Evolutionary conservation across 1,284 basidiomycete species (phyloP), one percentile per base, ranked within the genome.

Genomic region (Ustilago loliicola): DNA sequence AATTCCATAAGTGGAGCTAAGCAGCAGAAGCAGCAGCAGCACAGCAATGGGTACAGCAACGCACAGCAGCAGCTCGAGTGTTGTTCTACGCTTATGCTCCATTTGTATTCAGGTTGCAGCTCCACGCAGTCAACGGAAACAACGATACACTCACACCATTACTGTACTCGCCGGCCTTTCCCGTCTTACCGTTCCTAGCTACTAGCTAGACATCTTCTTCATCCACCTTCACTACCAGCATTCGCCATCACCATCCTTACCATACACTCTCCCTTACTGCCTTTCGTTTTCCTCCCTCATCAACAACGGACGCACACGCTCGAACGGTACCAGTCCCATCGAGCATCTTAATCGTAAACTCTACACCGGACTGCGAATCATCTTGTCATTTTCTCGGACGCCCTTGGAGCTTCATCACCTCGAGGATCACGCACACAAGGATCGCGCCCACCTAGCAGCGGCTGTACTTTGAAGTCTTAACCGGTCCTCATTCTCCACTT

Each of bases 1-100:
- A 50, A n/a, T 50, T 50, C 36, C 30, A 29, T 15, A 50, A 50
- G 58, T 40, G 48, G 58, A 51, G 50, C 50, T 47, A 45, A 34
- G 30, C 17, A 27, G n/a, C n/a, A n/a, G n/a, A n/a, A n/a, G n/a
- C n/a, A n/a, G n/a, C 10, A 29, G 25, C 11, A 27, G n/a, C n/a
- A 25, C 45, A 48, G 45, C 45, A 34, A 11, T 11, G 32, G 32
- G 32, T 34, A 48, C 45, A 48, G 45, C 45, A 48, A 21, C n/a
- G 45, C 45, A 48, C 19, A 40, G 25, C 17, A 42, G 54, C 30
- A 47, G 40, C 29, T 32, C 34, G 53, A 61, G 59, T 61, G 59
- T 61, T 50, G 48, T 50, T 50, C 52, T 53, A 53, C 52, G 29
- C 34, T 53, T 17, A 17, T 32, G 55, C 23, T 40, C 36, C 32